Conservation (phyloP, 2,329 filamentous ascomycete species). For the Neurospora crassa region DNA sequence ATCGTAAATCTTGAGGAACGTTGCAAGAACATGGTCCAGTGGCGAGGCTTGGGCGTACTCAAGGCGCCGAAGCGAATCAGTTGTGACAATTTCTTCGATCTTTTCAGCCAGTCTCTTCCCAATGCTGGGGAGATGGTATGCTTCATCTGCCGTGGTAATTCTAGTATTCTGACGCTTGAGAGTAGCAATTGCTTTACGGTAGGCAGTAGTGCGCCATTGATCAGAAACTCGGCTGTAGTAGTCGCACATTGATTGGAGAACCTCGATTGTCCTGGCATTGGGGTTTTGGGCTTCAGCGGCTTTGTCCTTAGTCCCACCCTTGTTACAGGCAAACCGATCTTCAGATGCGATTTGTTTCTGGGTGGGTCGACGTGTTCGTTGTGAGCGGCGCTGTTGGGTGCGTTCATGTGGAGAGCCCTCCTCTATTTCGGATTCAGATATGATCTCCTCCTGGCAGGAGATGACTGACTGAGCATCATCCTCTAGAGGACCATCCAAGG, state of each 20-base stretch:
- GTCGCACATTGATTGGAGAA: conserved; percentile 68
- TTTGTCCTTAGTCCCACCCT: conserved; percentile 36
- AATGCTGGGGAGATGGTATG: conserved; percentile 56
- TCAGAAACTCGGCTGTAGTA: conserved; percentile 71
- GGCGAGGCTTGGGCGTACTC: conserved; percentile 62
- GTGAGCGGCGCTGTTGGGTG: conserved; percentile 17
- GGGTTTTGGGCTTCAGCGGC: conserved; percentile 44
- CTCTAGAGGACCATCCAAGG: conserved; percentile 40
- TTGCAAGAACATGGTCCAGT: conserved; percentile 51
- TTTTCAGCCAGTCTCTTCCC: conserved; percentile 68
- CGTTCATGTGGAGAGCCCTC: conserved; percentile 21
- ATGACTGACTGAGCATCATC: conserved; percentile 23
- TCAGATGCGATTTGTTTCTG: conserved; percentile 27
- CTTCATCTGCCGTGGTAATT: conserved; percentile 61
- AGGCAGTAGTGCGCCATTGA: conserved; percentile 65
- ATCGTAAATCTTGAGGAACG: conserved; percentile 72
- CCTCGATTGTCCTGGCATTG: conserved; percentile 65
- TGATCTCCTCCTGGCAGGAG: conserved; percentile 8
- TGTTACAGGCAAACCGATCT: conserved; percentile 45
- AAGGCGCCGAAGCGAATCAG: conserved; percentile 59
- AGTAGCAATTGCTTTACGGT: conserved; percentile 67
- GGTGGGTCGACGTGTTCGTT: conserved; percentile 11
- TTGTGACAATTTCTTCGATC: conserved; percentile 80
- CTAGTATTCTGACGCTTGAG: conserved; percentile 55
- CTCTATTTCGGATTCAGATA: conserved; percentile 14